phyloP scores from a whole-genome alignment of 768 basidiomycete genomes.

The Sarcodon sp. region DNA sequence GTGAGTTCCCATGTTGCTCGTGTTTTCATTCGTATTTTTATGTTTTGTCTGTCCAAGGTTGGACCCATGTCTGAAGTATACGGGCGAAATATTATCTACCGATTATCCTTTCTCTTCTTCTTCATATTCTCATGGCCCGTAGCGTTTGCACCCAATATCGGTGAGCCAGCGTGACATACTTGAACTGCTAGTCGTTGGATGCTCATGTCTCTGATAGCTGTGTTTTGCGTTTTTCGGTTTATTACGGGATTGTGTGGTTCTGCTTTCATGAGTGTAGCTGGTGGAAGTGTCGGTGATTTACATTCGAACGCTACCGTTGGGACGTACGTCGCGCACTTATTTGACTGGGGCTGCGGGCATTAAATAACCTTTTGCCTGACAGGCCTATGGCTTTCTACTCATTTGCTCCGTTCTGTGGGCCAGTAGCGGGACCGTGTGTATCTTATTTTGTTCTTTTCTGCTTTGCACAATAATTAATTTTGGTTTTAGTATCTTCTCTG shows the following conservation, averaged over 20 bases:
- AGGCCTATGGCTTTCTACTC: constrained; percentile 43
- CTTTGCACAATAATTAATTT: too few relatives aligned
- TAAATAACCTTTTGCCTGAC: not conserved
- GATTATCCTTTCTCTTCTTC: constrained; percentile 42
- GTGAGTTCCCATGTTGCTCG: not conserved
- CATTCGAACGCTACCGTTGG: constrained; percentile 40
- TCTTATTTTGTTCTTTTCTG: constrained; percentile 24
- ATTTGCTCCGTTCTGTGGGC: constrained; percentile 38
- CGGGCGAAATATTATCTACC: constrained; percentile 50
- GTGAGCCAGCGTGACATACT: constrained; percentile 17
- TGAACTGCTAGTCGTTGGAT: not conserved
- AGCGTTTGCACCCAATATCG: constrained; percentile 55
- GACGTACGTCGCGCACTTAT: constrained; percentile 24
- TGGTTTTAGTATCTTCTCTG: too few relatives aligned
- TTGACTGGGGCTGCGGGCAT: constrained; percentile 1
- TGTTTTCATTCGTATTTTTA: too few relatives aligned
- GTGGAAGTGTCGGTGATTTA: constrained; percentile 43
- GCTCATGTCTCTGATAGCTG: constrained; percentile 18
- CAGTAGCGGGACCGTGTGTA: constrained; percentile 40
- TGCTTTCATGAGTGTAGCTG: constrained; percentile 48
- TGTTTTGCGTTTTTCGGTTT: constrained; percentile 49
- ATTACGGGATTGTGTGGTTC: constrained; percentile 36
- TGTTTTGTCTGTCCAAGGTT: constrained; percentile 1
- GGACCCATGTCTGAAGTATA: constrained; percentile 35
- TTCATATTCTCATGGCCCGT: constrained; percentile 54